Base-by-base conservation (phyloP, 768 basidiomycete species). In the Termitomyces sp. region DNA sequence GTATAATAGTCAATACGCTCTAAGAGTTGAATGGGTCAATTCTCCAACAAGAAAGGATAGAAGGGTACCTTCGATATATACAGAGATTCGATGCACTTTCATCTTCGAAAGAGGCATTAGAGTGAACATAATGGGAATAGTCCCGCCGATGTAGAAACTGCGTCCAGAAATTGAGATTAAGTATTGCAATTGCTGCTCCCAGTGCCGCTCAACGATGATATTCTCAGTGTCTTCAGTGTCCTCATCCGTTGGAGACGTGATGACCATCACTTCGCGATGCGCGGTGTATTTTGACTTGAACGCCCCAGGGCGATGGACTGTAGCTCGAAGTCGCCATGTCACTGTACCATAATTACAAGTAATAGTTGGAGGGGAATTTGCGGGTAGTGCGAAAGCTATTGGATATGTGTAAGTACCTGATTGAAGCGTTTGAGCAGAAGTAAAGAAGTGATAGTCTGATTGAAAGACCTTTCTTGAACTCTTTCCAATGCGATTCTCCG, bases 381-480 rank as follows among this genome's bases (percentile, higher is more conserved):
- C 78, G 0, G 96, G 93, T 57, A 99, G 86, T 18, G 86, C 79
- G 70, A 98, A 95, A 14, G 91, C 91, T 67, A 99, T 90, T 3
- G 96, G 96, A 72, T 93, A 98, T 18, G 89, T 93, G 70, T 98
- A 98, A 5, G 86, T 89, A 20, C 95, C 95, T 91, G n/a, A 12
- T 46, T 35, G 59, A 55, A 36, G n/a, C 38, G n/a, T 33, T 44
- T 47, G 56, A 50, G 32, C 28, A 18, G 10, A 41, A 7, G 8
- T 18, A 32, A 44, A 23, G 8, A 41, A 10, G 5, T 55, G 30
- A 54, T 28, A 52, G 30, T 20, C 12, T 8, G 33, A 43, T 55
- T 36, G 46, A 41, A 71, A 41, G 56, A 89, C 94, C 95, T 75
- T 89, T 86, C 66, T 87, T 84, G 71, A 96, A 96, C 70, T 95